Evolutionary conservation across 352 stramenopile genomes (phyloP), one percentile per base, ranked within the genome.

Genomic region (Globisporangium cederbergense): DNA sequence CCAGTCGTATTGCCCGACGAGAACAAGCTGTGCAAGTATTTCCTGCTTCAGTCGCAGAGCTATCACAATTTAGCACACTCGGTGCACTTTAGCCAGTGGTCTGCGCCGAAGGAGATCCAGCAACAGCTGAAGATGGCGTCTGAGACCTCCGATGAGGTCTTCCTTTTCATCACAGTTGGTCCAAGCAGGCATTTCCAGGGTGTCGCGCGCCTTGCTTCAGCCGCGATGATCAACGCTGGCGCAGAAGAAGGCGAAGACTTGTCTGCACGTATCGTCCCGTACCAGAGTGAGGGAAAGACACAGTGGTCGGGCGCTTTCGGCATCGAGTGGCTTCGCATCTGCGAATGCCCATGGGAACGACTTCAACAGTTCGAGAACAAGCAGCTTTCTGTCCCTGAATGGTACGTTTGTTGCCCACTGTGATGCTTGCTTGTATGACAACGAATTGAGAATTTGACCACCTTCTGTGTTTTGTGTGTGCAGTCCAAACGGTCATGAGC

Each of bases 291-390:
- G 8, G 73, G 70, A 0, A 79, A 83, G 60, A 52, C 49, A 0
- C 57, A 76, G 49, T 96, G 88, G 88, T 62, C 71, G 3, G 82
- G 82, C 1, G 72, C 74, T 0, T 94, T 96, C 69, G 67, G 70
- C 28, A 68, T 96, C 53, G 84, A 95, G 40, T 96, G 88, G 88
- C 72, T 96, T 32, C 81, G 83, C n/a, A 91, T 92, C 18, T 95
- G 86, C 49, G 86, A 96, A 58, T 94, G 86, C 70, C 88, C 88
- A 8, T 96, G 85, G 82, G 81, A 93, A n/a, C 81, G 83, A 3
- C 71, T 94, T 6, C 71, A 75, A 4, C 73, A 89, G 46, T 89
- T 86, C 57, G 86, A 91, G 38, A 86, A 91, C 67, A 87, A 91
- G 60, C 71, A 79, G 8, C 52, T 92, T 8, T 54, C 70, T 46